phyloP scores from a whole-genome alignment of 768 basidiomycete genomes.

The Mycena haematopus region DNA sequence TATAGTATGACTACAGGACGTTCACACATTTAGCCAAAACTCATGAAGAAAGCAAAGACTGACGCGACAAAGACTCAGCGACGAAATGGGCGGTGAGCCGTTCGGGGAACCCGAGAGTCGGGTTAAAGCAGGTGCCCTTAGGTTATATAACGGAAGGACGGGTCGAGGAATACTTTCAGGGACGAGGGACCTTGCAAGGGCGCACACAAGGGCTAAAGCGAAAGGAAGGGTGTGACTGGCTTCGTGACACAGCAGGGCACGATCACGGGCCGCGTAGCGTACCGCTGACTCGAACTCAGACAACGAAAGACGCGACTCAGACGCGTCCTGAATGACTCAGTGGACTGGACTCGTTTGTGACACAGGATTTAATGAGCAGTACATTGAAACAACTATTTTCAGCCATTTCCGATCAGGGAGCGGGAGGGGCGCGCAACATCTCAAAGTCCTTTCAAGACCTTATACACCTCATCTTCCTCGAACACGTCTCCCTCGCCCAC shows the following conservation, averaged over 20 bases:
- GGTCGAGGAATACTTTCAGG: not conserved
- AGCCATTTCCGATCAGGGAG: too few relatives aligned
- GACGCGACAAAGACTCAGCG: constrained; percentile 2
- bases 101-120: not conserved
- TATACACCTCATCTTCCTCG: constrained; percentile 56
- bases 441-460: constrained; percentile 30
- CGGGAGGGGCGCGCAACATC: not conserved
- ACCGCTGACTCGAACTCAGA: constrained; percentile 44
- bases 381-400: too few relatives aligned
- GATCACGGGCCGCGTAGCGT: constrained; percentile 60
- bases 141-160: not conserved
- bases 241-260: not conserved
- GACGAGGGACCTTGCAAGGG: not conserved
- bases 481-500: constrained; percentile 64
- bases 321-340: not conserved
- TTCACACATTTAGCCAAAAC: not conserved
- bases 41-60: constrained; percentile 4
- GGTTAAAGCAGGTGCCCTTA: not conserved
- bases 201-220: not conserved
- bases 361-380: too few relatives aligned
- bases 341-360: too few relatives aligned
- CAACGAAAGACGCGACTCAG: too few relatives aligned
- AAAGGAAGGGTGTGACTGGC: not conserved
- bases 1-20: not conserved
- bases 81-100: not conserved